Evolutionary conservation across 78 protist genomes (phyloP).

Genomic region (Planoprotostelium fungivorum): DNA sequence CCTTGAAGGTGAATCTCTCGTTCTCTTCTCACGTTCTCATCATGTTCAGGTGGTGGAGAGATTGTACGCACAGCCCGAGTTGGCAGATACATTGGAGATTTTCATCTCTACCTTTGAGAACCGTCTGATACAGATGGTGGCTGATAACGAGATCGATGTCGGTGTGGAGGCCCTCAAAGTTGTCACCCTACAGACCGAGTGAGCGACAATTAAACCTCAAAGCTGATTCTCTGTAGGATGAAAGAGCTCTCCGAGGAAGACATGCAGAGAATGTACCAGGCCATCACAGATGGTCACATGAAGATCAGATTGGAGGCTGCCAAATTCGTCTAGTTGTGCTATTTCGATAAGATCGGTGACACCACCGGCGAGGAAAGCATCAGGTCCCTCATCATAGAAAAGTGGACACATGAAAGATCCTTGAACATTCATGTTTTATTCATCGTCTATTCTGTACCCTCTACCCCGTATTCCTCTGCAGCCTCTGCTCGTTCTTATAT

Average conservation of each 20-base stretch:
- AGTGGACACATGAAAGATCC: too few relatives aligned
- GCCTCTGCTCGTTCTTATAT: too few relatives aligned
- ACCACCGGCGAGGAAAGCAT: too few relatives aligned
- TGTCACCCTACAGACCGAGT: not conserved
- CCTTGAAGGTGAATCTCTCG: not conserved
- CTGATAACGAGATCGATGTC: not conserved
- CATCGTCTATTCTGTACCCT: too few relatives aligned
- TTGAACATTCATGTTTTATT: too few relatives aligned
- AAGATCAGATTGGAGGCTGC: not conserved
- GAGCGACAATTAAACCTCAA: not conserved
- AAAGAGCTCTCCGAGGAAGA: not conserved
- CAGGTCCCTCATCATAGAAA: too few relatives aligned
- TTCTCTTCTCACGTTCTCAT: not conserved
- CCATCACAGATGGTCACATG: not conserved
- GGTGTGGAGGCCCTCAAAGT: not conserved
- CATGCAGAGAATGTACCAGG: not conserved
- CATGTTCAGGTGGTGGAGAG: not conserved
- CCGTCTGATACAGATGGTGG: not conserved
- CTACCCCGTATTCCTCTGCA: too few relatives aligned
- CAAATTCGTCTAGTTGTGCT: not conserved
- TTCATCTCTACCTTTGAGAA: not conserved
- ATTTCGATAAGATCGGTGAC: not conserved
- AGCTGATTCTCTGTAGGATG: not conserved
- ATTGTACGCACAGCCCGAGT: not conserved
- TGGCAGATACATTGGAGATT: not conserved